A percentile compares a stretch with the other conserved stretches of the same genome.
Evolutionary conservation across 352 stramenopile species (phyloP).

Genomic region (Pythium aristosporum): DNA sequence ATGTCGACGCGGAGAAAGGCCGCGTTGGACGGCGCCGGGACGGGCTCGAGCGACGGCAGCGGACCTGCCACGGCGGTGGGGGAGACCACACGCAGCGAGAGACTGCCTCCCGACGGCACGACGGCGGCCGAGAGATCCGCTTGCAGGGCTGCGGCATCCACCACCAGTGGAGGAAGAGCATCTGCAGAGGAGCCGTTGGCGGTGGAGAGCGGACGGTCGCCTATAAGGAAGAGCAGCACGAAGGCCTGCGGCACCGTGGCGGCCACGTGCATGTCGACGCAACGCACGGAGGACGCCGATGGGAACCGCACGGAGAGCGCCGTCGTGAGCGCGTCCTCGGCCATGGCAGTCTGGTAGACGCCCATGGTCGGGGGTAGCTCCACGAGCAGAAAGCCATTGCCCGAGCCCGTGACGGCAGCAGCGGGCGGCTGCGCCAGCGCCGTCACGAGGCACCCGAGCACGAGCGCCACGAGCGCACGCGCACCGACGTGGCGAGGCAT

Average conservation of each 20-base stretch:
- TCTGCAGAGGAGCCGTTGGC: not conserved
- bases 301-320: constrained; percentile 5
- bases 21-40: constrained; percentile 3
- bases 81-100: not conserved
- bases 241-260: constrained; percentile 1
- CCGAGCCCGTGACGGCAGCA: not conserved
- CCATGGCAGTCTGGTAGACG: constrained; percentile 12
- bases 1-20: constrained; percentile 43
- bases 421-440: not conserved
- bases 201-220: constrained; percentile 9
- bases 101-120: not conserved
- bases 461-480: not conserved
- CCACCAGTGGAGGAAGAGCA: not conserved
- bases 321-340: not conserved
- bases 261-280: constrained; percentile 12
- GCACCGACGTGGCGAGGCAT: not conserved
- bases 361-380: constrained; percentile 1
- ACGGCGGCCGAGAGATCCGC: not conserved
- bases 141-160: constrained; percentile 7
- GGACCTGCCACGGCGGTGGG: not conserved
- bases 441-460: not conserved
- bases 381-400: constrained; percentile 4
- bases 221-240: constrained; percentile 23
- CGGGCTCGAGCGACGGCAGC: constrained; percentile 1
- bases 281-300: not conserved